Percentiles rank a stretch among this genome's conserved stretches.
Evolutionary conservation across 1,284 basidiomycete genomes (phyloP).

Genomic region (Sporisorium reilianum): DNA sequence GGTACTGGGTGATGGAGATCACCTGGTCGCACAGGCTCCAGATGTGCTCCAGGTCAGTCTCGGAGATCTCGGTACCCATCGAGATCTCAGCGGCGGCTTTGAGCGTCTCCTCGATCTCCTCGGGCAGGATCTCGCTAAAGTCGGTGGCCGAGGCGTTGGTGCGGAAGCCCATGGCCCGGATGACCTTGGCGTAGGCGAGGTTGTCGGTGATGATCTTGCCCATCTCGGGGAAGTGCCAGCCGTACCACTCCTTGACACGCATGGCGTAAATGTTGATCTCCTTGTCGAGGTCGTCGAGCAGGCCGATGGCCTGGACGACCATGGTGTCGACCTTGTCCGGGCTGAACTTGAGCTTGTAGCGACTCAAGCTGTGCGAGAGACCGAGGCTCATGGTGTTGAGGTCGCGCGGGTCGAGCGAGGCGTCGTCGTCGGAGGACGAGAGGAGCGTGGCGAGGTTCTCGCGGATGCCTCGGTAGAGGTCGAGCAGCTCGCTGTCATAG

Average conservation of each 20-base stretch:
- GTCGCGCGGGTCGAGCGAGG: slow-evolving; percentile 78
- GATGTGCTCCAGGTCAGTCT: slow-evolving; percentile 94
- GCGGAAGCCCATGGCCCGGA: slow-evolving; percentile 72
- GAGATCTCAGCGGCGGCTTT: slow-evolving; percentile 94
- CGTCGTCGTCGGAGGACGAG: slow-evolving; percentile 59
- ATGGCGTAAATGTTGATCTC: slow-evolving; percentile 99
- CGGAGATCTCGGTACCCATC: slow-evolving; percentile 99
- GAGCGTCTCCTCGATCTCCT: slow-evolving; percentile 83
- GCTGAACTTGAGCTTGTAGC: slow-evolving; percentile 99
- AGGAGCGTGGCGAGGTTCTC: slow-evolving; percentile 87
- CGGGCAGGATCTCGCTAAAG: slow-evolving; percentile 87
- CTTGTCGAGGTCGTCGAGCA: slow-evolving; percentile 98
- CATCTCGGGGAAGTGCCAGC: slow-evolving; percentile 99
- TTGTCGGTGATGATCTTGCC: slow-evolving; percentile 98
- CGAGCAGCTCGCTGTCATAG: slow-evolving; percentile 77
- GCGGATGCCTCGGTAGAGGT: slow-evolving; percentile 96
- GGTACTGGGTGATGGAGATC: slow-evolving; percentile 93
- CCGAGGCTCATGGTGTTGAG: slow-evolving; percentile 97
- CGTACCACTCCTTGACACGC: slow-evolving; percentile 99
- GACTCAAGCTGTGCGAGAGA: slow-evolving; percentile 94
- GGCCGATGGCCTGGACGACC: slow-evolving; percentile 98
- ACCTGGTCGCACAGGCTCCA: slow-evolving; percentile 96
- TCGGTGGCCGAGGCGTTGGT: slow-evolving; percentile 89
- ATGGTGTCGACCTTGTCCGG: slow-evolving; percentile 99
- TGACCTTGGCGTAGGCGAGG: slow-evolving; percentile 87